Evolutionary conservation across 768 basidiomycete genomes (phyloP).

Genomic region (Flagelloscypha sp.): DNA sequence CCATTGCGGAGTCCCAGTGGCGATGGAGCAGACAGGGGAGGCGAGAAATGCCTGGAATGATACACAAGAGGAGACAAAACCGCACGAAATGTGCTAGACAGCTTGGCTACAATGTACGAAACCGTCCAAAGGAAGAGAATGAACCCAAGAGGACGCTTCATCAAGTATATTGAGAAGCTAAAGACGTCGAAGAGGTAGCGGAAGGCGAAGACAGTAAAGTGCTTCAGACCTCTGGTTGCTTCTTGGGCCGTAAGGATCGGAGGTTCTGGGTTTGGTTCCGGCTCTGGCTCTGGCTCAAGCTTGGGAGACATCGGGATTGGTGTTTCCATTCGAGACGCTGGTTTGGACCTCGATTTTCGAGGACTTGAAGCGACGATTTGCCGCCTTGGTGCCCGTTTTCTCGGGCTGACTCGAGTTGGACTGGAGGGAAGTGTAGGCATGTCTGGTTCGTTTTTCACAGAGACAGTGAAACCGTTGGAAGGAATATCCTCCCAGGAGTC

Average conservation of each 20-base stretch:
- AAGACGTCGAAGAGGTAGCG: slow-evolving; percentile 43
- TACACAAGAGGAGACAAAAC: slow-evolving; percentile 53
- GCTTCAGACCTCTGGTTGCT: slow-evolving; percentile 1
- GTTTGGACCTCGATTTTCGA: too few species aligned
- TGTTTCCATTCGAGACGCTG: too few species aligned
- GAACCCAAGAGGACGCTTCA: slow-evolving; percentile 49
- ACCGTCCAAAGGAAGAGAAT: slow-evolving; percentile 46
- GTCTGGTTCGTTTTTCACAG: too few species aligned
- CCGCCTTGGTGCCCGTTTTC: too few species aligned
- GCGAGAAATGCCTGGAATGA: slow-evolving; percentile 49
- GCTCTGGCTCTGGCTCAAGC: too few species aligned
- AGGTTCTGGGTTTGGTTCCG: too few species aligned
- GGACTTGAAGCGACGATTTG: too few species aligned
- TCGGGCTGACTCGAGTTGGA: too few species aligned
- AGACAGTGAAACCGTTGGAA: too few species aligned
- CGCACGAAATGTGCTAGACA: slow-evolving; percentile 35
- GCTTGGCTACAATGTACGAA: slow-evolving; percentile 30
- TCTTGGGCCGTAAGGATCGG: slow-evolving; percentile 9
- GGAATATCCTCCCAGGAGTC: too few species aligned
- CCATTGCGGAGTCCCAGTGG: slow-evolving; percentile 26
- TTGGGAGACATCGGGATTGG: too few species aligned
- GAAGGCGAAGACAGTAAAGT: slow-evolving; percentile 13
- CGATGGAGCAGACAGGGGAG: slow-evolving; percentile 27
- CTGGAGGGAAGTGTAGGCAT: too few species aligned
- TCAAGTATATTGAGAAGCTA: slow-evolving; percentile 34